Conservation (phyloP, 2,329 filamentous ascomycete genomes). For the Zelopaecilomyces penicillatus region DNA sequence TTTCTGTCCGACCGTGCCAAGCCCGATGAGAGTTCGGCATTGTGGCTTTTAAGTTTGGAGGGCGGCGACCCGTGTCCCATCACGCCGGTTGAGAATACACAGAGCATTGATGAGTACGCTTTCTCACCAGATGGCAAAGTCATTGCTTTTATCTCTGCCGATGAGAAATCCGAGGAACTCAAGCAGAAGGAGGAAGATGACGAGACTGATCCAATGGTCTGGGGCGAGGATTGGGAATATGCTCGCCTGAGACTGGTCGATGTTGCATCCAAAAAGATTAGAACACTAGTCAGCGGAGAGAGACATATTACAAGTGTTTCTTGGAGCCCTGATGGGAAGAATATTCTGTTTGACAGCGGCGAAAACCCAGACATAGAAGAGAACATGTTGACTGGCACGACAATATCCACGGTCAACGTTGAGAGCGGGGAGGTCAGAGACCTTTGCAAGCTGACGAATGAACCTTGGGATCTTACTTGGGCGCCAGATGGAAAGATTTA, state of each 20-base stretch:
- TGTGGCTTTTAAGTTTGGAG: conserved; percentile 12
- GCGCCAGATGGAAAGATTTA: conserved; percentile 10
- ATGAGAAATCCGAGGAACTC: conserved; percentile 7
- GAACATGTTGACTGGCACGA: conserved; percentile 12
- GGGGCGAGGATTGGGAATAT: conserved; percentile 26
- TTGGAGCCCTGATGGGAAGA: conserved; percentile 15
- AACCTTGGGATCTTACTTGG: conserved; percentile 8
- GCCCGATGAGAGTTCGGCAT: conserved; percentile 19
- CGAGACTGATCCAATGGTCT: conserved; percentile 26
- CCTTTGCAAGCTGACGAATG: conserved; percentile 9
- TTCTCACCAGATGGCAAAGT: conserved; percentile 10
- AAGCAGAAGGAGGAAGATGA: conserved; percentile 18
- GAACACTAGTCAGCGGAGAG: conserved; percentile 5
- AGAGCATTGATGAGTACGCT: conserved; percentile 7
- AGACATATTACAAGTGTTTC: conserved; percentile 7
- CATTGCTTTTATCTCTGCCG: conserved; percentile 11
- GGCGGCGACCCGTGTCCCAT: conserved; percentile 12
- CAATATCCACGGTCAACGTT: conserved; percentile 6
- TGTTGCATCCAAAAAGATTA: conserved; percentile 16
- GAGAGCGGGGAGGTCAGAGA: conserved; percentile 2
- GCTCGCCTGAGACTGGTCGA: conserved; percentile 23
- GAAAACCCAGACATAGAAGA: conserved; percentile 11
- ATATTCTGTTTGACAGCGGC: conserved; percentile 4
- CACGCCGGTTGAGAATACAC: conserved; percentile 9
- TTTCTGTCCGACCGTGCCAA: conserved; percentile 25